Conservation (phyloP, 2,329 filamentous ascomycete genomes). For the Nothomitra cinnamomea region DNA sequence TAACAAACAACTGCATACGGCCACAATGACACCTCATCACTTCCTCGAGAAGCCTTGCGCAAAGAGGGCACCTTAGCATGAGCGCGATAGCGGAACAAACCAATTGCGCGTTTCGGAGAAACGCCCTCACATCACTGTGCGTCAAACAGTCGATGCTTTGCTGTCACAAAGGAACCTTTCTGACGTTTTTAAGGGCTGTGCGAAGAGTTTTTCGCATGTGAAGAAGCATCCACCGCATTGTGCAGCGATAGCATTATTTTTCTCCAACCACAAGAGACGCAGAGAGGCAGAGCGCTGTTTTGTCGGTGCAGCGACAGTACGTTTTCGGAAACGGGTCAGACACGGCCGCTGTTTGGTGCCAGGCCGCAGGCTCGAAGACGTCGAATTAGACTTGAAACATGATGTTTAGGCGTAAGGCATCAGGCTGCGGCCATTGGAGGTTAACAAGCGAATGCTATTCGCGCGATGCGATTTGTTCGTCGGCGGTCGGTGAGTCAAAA, state of each 20-base stretch:
- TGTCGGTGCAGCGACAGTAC: too few relatives aligned
- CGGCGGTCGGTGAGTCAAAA: neutral
- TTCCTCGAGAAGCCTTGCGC: neutral
- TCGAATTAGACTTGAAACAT: conserved; percentile 5
- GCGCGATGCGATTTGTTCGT: too few relatives aligned
- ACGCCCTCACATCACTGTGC: conserved; percentile 1
- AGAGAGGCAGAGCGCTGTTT: neutral
- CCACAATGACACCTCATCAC: conserved; percentile 3
- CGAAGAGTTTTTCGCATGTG: neutral
- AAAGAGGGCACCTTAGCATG: neutral
- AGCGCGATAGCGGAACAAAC: neutral
- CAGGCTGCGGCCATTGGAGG: too few relatives aligned
- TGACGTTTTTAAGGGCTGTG: neutral
- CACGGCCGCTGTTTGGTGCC: neutral
- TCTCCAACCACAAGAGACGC: neutral
- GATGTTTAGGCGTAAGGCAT: too few relatives aligned
- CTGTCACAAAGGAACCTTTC: neutral
- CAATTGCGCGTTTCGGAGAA: neutral
- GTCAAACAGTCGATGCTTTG: neutral
- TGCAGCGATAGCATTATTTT: neutral
- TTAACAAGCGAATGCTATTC: too few relatives aligned
- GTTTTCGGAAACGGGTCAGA: neutral
- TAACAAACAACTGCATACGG: conserved; percentile 1
- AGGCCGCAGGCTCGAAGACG: neutral
- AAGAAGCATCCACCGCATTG: neutral